Evolutionary conservation across 2,329 filamentous ascomycete genomes (phyloP), one percentile per base, ranked within the genome.

Genomic region (Aureobasidium zeae): DNA sequence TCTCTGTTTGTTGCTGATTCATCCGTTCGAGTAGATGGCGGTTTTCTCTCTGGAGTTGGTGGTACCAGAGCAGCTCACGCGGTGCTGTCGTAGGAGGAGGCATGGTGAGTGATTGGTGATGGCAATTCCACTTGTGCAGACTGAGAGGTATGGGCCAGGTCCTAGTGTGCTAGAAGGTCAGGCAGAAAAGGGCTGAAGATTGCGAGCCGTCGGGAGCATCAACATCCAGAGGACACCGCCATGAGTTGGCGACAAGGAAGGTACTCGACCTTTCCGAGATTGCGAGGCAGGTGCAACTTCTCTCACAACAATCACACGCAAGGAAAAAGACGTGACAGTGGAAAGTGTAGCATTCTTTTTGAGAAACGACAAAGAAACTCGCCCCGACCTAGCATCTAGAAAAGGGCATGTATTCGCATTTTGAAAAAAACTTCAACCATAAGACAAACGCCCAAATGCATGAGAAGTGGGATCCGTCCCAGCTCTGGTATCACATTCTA

Each of bases 371-470:
- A 17, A 38, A 38, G 42, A 44, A 44, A 34, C 25, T 34, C 31
- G 34, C 32, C 43, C 43, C 33, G 34, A 34, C 33, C 28, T 45
- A 45, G 36, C 36, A 45, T 45, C 43, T 45, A 45, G 33, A 36
- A 38, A 32, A 45, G 39, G 39, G 43, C 43, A 37, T 45, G 32
- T 45, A 24, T 37, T 34, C 43, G 43, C 43, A 25, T 45, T 38
- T 45, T 45, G 43, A 36, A 44, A 20, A 17, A 38, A 45, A 33
- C 32, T 33, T 45, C 43, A 29, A 30, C 32, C 42, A 45, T 28
- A 37, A 42, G 21, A 41, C 22, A 43, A 47, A 47, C 45, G 36
- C 45, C 45, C 36, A 47, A 35, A 47, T 47, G 45, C 45, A 41
- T 35, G 32, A 43, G 24, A 43, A 47, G 32, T 34, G 31, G 36